Evolutionary conservation across 176 grass and related monocot genomes (phyloP), one percentile per base, ranked within the genome.

Genomic region (Canna indica): DNA sequence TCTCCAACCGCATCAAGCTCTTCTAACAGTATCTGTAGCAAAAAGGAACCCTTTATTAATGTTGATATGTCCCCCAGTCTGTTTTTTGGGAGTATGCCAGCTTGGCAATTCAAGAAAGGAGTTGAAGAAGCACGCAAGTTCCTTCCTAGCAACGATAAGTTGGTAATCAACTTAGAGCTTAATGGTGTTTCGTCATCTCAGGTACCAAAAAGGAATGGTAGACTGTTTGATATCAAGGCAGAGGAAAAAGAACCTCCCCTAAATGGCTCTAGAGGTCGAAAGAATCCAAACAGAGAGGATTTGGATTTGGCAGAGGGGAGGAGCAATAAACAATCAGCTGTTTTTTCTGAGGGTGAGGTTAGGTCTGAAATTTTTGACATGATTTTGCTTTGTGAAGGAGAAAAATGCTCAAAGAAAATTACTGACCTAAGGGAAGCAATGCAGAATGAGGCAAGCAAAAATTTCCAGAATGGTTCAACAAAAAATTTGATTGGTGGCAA

Each of bases 61-160:
- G 77, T 79, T 30, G 63, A 77, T 0, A 73, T 70, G 46, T 80
- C 89, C 24, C 94, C 89, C 36, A 86, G 88, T 53, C 86, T 87
- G 74, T 81, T 92, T 71, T 83, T 97, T 2, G 86, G 87, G 81
- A 85, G 86, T 75, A 80, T 93, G 60, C 94, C 86, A 18, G 63
- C 62, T 18, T 75, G 76, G 65, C 80, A 86, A 34, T 71, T 63
- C 53, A 76, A 58, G 69, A 83, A 78, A 76, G 81, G 71, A 44
- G 45, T 27, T 5, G 65, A 86, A 36, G 87, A 78, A 36, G 80
- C 70, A 73, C 42, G 36, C n/a, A 71, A 77, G 59, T 79, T 76
- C 57, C 47, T 88, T 70, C 71, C 89, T 14, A 73, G 12, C 54
- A 76, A 80, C 17, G 77, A 86, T 50, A 86, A 86, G 50, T 46